Evolutionary conservation across 108 stramenopile genomes (phyloP).

Genomic region (Fragilariopsis cylindrus): DNA sequence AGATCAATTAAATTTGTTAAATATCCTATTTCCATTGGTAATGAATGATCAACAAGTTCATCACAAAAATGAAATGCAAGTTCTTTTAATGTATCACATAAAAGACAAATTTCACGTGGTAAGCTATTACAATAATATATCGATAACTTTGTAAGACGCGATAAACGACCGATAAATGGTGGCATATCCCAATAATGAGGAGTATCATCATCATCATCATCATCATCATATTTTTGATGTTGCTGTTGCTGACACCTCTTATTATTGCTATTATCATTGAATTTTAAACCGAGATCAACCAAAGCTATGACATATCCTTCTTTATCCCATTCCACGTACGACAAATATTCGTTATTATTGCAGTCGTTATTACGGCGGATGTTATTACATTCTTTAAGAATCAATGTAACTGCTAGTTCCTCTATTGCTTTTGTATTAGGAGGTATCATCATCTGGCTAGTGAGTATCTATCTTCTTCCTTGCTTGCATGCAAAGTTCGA

Average conservation of each 20-base stretch:
- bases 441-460: too few relatives aligned
- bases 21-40: background rate
- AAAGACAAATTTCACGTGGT: conserved; percentile 3
- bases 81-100: conserved; percentile 8
- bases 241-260: too few relatives aligned
- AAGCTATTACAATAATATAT: conserved; percentile 12
- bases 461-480: too few relatives aligned
- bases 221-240: too few relatives aligned
- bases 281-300: conserved; percentile 13
- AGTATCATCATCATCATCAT: background rate
- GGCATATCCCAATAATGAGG: conserved; percentile 8
- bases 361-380: background rate
- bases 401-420: background rate
- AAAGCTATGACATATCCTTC: conserved; percentile 14
- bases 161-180: background rate
- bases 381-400: conserved; percentile 6
- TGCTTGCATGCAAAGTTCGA: too few relatives aligned
- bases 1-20: conserved; percentile 1
- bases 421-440: background rate
- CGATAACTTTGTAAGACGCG: conserved; percentile 7
- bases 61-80: conserved; percentile 18
- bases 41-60: background rate
- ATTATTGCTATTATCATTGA: too few relatives aligned
- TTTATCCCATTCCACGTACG: conserved; percentile 13
- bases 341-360: background rate